These are phyloP conservation scores for Hymenochaete sp. DNA, from an alignment of 1,284 basidiomycete genomes.

Conservation along the genomic window DNA sequence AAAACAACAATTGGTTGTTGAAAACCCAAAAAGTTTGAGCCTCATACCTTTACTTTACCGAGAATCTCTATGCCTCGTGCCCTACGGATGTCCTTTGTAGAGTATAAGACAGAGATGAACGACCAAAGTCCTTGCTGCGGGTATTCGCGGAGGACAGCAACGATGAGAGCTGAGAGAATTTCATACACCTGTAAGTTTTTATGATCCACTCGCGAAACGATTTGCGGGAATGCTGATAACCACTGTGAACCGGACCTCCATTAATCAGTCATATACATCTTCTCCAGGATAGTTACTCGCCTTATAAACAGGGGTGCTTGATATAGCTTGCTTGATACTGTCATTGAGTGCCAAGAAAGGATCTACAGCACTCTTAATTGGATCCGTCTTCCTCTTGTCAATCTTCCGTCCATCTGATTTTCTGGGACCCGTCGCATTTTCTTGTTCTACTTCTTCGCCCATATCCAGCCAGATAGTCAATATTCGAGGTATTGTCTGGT, in stretches of 20 bases:
- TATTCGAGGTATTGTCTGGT: slow-evolving; percentile 90
- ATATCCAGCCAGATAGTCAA: slow-evolving; percentile 94
- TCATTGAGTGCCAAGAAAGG: slow-evolving; percentile 50
- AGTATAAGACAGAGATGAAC: slow-evolving; percentile 84
- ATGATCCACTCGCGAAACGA: slow-evolving; percentile 91
- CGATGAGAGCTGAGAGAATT: slow-evolving; percentile 65
- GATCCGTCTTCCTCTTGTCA: no score
- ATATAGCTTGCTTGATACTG: slow-evolving; percentile 47
- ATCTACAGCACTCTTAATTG: no score
- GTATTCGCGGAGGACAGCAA: slow-evolving; percentile 68
- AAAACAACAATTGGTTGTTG: not conserved
- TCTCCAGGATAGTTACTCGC: slow-evolving; percentile 29
- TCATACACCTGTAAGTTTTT: slow-evolving; percentile 59
- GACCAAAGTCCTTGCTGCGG: slow-evolving; percentile 94
- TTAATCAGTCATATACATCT: not conserved
- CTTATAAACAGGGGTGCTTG: slow-evolving; percentile 67
- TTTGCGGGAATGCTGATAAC: slow-evolving; percentile 95
- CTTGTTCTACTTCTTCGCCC: slow-evolving; percentile 51
- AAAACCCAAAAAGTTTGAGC: slow-evolving; percentile 17
- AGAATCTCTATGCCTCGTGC: slow-evolving; percentile 61
- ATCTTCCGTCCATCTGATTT: not conserved
- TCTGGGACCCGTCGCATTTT: slow-evolving; percentile 4
- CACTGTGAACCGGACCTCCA: slow-evolving; percentile 48
- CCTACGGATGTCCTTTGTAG: slow-evolving; percentile 60
- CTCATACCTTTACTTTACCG: slow-evolving; percentile 52